Base-by-base conservation (phyloP, 768 basidiomycete genomes). In the Asterophora parasitica region DNA sequence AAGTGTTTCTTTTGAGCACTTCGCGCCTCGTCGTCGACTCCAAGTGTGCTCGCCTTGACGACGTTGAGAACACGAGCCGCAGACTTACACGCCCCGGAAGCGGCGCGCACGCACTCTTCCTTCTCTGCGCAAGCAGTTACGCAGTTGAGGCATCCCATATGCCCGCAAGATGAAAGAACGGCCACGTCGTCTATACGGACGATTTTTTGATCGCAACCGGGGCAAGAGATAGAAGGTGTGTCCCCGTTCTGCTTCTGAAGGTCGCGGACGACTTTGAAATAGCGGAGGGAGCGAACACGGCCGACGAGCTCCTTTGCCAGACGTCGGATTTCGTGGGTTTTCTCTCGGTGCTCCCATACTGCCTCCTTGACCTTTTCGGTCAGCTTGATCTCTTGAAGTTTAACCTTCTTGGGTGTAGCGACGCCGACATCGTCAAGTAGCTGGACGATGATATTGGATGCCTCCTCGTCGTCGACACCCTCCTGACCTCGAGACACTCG, bases 141-240 rank as follows among this genome's bases (percentile, higher is more conserved):
- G 59, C 91, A 93, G 2, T 73, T 65, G 56, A 79, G 63, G 58
- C 91, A 93, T 3, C 93, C 92, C 59, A 80, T 83, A 62, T 97
- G 93, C 7, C 93, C 93, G 55, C 93, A 97, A 16, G 90, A 92
- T 4, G 92, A 94, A 28, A 95, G 73, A 3, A 96, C 85, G 16
- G 90, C 85, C 47, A 91, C 72, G 44, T 92, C 85, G 8, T 73
- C 68, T 53, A 84, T 73, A 2, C 79, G 79, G 31, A 88, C 65
- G 48, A 69, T 68, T 39, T 76, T 67, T 39, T 74, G 72, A 23
- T 68, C 69, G 56, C 89, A 92, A 32, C 63, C 63, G 4, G 84
- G 82, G 54, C 90, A 92, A 7, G 74, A 65, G 32, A 87, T 72
- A 23, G 70, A 66, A 13, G 80, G 74, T 7, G 83, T 81, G 9